A percentile compares a stretch with the other conserved stretches of the same genome.
Conservation (phyloP, 345 rosid species). For the Hibiscus syriacus region DNA sequence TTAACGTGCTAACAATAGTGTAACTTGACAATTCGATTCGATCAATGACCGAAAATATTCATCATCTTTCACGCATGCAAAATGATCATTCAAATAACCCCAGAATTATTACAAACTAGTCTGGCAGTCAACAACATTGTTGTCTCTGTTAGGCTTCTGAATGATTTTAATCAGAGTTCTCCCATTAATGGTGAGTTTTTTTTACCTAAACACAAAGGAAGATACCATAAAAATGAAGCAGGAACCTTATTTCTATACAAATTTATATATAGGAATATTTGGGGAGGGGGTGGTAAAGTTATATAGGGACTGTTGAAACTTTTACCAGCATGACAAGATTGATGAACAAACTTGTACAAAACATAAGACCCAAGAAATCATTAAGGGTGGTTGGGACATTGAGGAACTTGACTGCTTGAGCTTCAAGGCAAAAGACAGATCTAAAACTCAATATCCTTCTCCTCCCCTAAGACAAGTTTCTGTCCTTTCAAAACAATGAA, state of each 20-base stretch:
- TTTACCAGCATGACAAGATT: background rate
- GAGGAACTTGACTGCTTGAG: background rate
- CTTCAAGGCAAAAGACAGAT: constrained; percentile 10
- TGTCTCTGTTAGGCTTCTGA: constrained; percentile 18
- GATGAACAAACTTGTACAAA: background rate
- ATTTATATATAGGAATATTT: background rate
- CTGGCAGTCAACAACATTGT: background rate
- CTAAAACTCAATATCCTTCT: constrained; percentile 6
- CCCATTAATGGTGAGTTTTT: background rate
- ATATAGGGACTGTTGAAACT: too few species aligned
- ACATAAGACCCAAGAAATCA: background rate
- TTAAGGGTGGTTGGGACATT: background rate
- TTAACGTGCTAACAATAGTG: too few species aligned
- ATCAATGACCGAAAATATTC: too few species aligned
- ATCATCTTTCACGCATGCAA: too few species aligned
- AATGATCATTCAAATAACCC: background rate
- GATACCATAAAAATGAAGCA: background rate
- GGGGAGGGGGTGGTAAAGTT: background rate
- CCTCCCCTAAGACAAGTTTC: constrained; percentile 19
- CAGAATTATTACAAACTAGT: constrained; percentile 1
- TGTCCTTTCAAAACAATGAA: constrained; percentile 21
- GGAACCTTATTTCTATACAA: background rate
- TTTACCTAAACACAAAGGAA: background rate
- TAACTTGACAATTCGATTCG: too few species aligned
- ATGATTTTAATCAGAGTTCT: background rate